A percentile compares a stretch with the other conserved stretches of the same genome.
Evolutionary conservation across 768 basidiomycete genomes (phyloP).

Genomic region (Nidularia pulvinata): DNA sequence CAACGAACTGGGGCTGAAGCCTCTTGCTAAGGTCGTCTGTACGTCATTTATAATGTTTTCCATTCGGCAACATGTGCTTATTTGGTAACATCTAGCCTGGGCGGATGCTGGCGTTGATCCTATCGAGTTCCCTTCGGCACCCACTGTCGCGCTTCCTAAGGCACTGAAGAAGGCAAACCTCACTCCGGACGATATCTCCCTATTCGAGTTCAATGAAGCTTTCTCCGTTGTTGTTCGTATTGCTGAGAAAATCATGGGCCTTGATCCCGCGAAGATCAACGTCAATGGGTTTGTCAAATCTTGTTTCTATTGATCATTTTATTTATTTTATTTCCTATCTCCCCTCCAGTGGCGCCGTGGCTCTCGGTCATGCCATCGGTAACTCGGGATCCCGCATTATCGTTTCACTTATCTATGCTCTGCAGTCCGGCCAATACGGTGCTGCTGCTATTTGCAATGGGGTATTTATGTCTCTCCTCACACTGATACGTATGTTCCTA

Average conservation of each 20-base stretch:
- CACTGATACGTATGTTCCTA: slow-evolving; percentile 4
- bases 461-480: slow-evolving; percentile 45
- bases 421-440: slow-evolving; percentile 92
- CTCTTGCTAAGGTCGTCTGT: slow-evolving; percentile 96
- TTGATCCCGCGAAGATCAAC: slow-evolving; percentile 91
- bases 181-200: slow-evolving; percentile 78
- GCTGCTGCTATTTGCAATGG: slow-evolving; percentile 98
- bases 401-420: slow-evolving; percentile 89
- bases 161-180: slow-evolving; percentile 90
- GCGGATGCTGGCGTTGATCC: slow-evolving; percentile 97
- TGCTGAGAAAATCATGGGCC: slow-evolving; percentile 82
- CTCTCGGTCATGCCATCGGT: slow-evolving; percentile 95
- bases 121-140: slow-evolving; percentile 96
- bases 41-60: slow-evolving; percentile 27
- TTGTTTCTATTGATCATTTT: slow-evolving; percentile 3
- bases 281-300: slow-evolving; percentile 61
- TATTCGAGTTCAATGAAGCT: slow-evolving; percentile 98
- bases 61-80: slow-evolving; percentile 7
- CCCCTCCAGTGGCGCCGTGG: slow-evolving; percentile 82
- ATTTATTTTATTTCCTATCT: slow-evolving; percentile 15
- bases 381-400: slow-evolving; percentile 95
- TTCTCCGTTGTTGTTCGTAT: slow-evolving; percentile 95
- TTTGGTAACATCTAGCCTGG: slow-evolving; percentile 59
- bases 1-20: slow-evolving; percentile 86
- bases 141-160: slow-evolving; percentile 86